A percentile compares a stretch with the other conserved stretches of the same genome.
Evolutionary conservation across 2,329 filamentous ascomycete genomes (phyloP).

Genomic region (Nigrospora osmanthi): DNA sequence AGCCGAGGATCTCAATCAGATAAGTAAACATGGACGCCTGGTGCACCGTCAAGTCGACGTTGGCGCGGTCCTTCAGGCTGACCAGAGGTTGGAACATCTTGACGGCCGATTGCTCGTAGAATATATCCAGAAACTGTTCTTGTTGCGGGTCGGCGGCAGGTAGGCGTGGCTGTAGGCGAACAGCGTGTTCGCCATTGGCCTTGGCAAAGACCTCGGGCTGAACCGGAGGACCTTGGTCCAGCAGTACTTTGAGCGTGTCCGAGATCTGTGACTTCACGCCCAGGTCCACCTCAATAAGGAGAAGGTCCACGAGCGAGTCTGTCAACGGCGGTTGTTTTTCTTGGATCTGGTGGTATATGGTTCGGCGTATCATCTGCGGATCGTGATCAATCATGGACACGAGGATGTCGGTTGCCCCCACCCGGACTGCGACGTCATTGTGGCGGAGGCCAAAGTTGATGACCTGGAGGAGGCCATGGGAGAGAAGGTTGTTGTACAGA

Average conservation of each 20-base stretch:
- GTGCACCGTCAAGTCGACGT: slow-evolving; percentile 68
- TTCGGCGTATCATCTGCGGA: slow-evolving; percentile 84
- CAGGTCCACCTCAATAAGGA: slow-evolving; percentile 84
- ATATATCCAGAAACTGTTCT: slow-evolving; percentile 76
- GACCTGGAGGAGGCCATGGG: slow-evolving; percentile 77
- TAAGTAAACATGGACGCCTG: slow-evolving; percentile 88
- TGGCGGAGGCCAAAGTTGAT: slow-evolving; percentile 89
- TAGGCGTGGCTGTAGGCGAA: slow-evolving; percentile 46
- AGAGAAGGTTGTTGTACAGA: slow-evolving; percentile 85
- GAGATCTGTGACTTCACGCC: slow-evolving; percentile 94
- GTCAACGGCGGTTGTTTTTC: slow-evolving; percentile 82
- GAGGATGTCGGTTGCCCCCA: slow-evolving; percentile 88
- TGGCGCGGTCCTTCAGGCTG: slow-evolving; percentile 62
- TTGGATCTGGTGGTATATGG: slow-evolving; percentile 85
- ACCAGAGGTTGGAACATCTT: slow-evolving; percentile 83
- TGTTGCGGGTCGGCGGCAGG: slow-evolving; percentile 61
- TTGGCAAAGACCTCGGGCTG: slow-evolving; percentile 52
- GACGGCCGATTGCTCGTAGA: slow-evolving; percentile 81
- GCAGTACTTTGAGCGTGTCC: slow-evolving; percentile 86
- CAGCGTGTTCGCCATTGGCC: slow-evolving; percentile 60
- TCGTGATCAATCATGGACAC: slow-evolving; percentile 95
- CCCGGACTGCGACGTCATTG: slow-evolving; percentile 73
- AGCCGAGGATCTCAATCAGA: slow-evolving; percentile 86
- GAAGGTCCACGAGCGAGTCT: slow-evolving; percentile 84
- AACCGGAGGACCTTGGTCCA: slow-evolving; percentile 58